Evolutionary conservation across 495 filamentous ascomycete species (phyloP).

Genomic region (Recurvomyces mirabilis): DNA sequence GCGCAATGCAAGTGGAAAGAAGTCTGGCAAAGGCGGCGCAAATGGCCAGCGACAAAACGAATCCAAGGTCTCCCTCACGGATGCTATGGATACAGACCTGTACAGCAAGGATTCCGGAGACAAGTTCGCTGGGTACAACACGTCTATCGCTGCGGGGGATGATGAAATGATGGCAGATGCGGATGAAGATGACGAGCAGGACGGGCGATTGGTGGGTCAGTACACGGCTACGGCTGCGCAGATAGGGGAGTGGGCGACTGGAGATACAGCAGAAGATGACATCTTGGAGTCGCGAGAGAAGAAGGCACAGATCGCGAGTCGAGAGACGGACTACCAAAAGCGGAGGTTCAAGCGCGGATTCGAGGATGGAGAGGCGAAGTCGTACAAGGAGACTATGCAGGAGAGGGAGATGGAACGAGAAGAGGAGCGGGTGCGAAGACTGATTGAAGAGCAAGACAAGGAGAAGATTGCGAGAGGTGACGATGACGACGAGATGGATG

Average conservation of each 20-base stretch:
- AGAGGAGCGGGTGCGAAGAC: slow-evolving; percentile 73
- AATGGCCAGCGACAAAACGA: slow-evolving; percentile 60
- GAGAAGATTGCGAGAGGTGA: slow-evolving; percentile 61
- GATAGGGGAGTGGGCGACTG: slow-evolving; percentile 87
- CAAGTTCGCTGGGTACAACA: slow-evolving; percentile 85
- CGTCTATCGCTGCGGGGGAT: slow-evolving; percentile 62
- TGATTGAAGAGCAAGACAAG: slow-evolving; percentile 68
- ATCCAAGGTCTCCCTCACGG: slow-evolving; percentile 89
- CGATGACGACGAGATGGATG: slow-evolving; percentile 30
- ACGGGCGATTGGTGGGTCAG: slow-evolving; percentile 78
- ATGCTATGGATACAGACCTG: slow-evolving; percentile 84
- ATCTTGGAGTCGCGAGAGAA: slow-evolving; percentile 79
- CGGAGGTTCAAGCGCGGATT: slow-evolving; percentile 73
- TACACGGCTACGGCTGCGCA: slow-evolving; percentile 87
- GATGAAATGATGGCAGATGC: slow-evolving; percentile 83
- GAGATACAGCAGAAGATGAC: slow-evolving; percentile 81
- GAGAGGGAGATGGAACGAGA: slow-evolving; percentile 84
- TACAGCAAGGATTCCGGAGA: slow-evolving; percentile 74
- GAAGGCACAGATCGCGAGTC: slow-evolving; percentile 74
- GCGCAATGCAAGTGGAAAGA: slow-evolving; percentile 79
- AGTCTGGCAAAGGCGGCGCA: slow-evolving; percentile 69
- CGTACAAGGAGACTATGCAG: slow-evolving; percentile 86
- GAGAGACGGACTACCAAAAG: slow-evolving; percentile 97
- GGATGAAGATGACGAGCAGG: slow-evolving; percentile 68
- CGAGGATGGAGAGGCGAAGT: slow-evolving; percentile 61